Percentiles rank a stretch among this genome's conserved stretches.
Evolutionary conservation across 768 basidiomycete species (phyloP).

Genomic region (Termitomyces sp.): DNA sequence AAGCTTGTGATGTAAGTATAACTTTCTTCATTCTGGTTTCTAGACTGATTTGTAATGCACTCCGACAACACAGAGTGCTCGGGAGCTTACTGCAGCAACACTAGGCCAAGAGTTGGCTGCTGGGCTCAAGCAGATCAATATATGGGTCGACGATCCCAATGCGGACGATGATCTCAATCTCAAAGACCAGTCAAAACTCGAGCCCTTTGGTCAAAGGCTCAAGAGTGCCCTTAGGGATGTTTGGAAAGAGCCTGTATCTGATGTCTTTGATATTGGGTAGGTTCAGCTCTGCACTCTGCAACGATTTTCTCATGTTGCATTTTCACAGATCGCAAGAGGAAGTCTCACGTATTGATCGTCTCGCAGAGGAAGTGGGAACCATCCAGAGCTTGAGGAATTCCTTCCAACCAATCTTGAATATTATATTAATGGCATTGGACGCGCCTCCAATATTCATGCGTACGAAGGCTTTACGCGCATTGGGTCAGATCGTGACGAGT

Average conservation of each 20-base stretch:
- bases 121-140: conserved; percentile 54
- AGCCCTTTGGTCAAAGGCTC: conserved; percentile 48
- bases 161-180: conserved; percentile 39
- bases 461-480: conserved; percentile 86
- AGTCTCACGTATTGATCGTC: conserved; percentile 54
- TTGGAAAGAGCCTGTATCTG: conserved; percentile 64
- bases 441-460: conserved; percentile 87
- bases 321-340: conserved; percentile 64
- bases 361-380: conserved; percentile 73
- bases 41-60: not conserved
- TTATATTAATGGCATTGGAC: conserved; percentile 75
- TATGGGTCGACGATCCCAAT: conserved; percentile 41
- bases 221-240: conserved; percentile 63
- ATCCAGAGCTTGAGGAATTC: conserved; percentile 72
- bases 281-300: conserved; percentile 15
- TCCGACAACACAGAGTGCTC: conserved; percentile 60
- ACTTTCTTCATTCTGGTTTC: not conserved
- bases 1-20: conserved; percentile 67
- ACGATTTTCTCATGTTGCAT: not conserved
- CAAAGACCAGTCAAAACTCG: conserved; percentile 35
- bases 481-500: conserved; percentile 85
- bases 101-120: conserved; percentile 82
- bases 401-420: conserved; percentile 79
- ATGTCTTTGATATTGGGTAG: conserved; percentile 83
- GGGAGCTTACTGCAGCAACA: conserved; percentile 72